Evolutionary conservation across 441 rosid genomes (phyloP), one percentile per base, ranked within the genome.

Genomic region (Eutrema salsugineum): DNA sequence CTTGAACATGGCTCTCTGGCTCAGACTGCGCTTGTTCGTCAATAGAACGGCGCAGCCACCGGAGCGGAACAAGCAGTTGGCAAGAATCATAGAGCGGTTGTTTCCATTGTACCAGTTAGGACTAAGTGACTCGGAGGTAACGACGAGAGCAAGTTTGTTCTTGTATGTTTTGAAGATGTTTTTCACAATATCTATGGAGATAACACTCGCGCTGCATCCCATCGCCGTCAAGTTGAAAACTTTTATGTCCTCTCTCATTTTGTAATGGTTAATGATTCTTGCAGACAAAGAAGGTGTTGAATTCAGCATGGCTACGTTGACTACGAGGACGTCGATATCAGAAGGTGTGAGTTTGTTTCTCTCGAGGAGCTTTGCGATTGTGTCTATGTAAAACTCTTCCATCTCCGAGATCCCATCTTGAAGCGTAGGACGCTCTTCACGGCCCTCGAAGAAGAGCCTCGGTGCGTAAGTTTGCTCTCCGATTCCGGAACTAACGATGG

Each of bases 381-480:
- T 87, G 40, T 40, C 71, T 4, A 80, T 74, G 60, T 87, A 63
- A 67, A 89, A 69, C 44, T 80, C 97, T 38, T 88, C 91, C 65
- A 87, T 73, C 79, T 90, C 97, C 2, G 47, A 56, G 53, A 77
- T 14, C 8, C 80, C 82, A 40, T 85, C 94, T 1, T 47, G 15
- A 1, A 83, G 55, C 9, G 86, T 78, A 19, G 90, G 79, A 40
- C 33, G 32, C 42, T 78, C 84, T 76, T 87, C 94, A 53, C 84
- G 77, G 11, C 91, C 94, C 6, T 64, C 80, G 0, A 88, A 35
- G 66, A 85, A 69, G 16, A 70, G 63, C 72, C 59, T 78, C 1
- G 97, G 94, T 12, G 80, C 87, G 53, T 84, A 91, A 14, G 91
- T 82, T 49, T 84, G 81, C 62, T 91, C 91, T 6, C 94, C 92